Evolutionary conservation across 106 monocot genomes (phyloP), one percentile per base, ranked within the genome.

Genomic region (Dendrobium officinale): DNA sequence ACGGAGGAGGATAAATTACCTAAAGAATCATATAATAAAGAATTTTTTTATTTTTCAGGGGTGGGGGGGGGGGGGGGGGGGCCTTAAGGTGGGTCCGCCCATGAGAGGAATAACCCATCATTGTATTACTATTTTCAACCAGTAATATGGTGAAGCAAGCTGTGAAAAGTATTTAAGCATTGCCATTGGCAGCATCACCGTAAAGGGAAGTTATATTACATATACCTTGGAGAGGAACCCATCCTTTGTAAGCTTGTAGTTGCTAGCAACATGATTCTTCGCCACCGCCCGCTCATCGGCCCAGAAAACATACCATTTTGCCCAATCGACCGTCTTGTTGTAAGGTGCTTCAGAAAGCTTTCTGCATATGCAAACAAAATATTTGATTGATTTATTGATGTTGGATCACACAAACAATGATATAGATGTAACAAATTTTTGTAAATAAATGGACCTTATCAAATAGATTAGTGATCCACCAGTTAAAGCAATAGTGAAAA

Each of bases 301-400:
- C 93, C 93, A 96, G 75, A 96, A 86, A 10, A 96, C 80, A 74
- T 92, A 86, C 96, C 96, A 96, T 80, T 92, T 96, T 47, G 92
- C 89, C 96, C 93, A 96, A 77, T 96, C 96, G 42, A 96, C 87
- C n/a, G 90, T 96, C 82, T 92, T 96, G 83, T 83, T 90, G 58
- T 49, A 49, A 49, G 49, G 49, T 49, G 91, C 88, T 87, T 96
- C 90, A 49, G 61, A 84, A 37, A 74, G 81, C 59, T 81, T 81
- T 58, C 81, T 81, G 79, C 68, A 24, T 68, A 26, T n/a, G 24
- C 40, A n/a, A 22, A 64, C 19, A 24, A 64, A 64, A 24, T 64
- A n/a, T 64, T 19, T n/a, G 64, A 19, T 64, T 49, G 49, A 49
- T 49, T 47, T 47, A 47, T 47, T 7, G 47, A 6, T 7, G 6